These are phyloP conservation scores for Fusarium ambrosium DNA, from an alignment of 2,329 filamentous ascomycete species.

Conservation along the genomic window DNA sequence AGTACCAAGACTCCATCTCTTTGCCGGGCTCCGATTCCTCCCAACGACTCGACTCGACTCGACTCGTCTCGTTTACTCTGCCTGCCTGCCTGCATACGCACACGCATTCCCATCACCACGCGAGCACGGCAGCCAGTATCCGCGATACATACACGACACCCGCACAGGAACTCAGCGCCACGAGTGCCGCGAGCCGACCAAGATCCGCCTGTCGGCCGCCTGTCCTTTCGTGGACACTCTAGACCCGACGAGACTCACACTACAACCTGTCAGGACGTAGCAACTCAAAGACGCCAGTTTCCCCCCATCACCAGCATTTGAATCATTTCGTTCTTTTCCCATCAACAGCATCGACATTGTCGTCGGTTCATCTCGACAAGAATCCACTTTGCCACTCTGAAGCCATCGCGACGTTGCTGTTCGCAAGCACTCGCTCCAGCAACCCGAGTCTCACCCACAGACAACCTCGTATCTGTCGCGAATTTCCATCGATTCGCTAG, in stretches of 20 bases:
- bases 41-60: conserved; percentile 1
- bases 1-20: conserved; percentile 22
- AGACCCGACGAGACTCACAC: conserved; percentile 13
- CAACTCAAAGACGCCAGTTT: conserved; percentile 18
- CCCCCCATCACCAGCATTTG: conserved; percentile 17
- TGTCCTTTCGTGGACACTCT: conserved; percentile 25
- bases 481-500: neutral
- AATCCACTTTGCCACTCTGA: neutral
- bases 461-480: neutral
- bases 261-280: conserved; percentile 5
- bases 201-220: conserved; percentile 15
- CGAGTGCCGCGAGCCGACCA: conserved; percentile 27
- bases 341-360: neutral
- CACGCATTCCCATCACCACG: conserved; percentile 13
- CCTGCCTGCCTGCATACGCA: neutral
- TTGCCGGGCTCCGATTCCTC: conserved; percentile 35
- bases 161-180: conserved; percentile 18
- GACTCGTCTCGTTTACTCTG: neutral
- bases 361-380: neutral
- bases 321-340: neutral
- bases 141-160: neutral
- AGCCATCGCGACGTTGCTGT: neutral
- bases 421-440: neutral
- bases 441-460: neutral
- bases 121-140: conserved; percentile 3